These are phyloP conservation scores for Choiromyces venosus DNA, from an alignment of 495 filamentous ascomycete species.

Conservation along the genomic window DNA sequence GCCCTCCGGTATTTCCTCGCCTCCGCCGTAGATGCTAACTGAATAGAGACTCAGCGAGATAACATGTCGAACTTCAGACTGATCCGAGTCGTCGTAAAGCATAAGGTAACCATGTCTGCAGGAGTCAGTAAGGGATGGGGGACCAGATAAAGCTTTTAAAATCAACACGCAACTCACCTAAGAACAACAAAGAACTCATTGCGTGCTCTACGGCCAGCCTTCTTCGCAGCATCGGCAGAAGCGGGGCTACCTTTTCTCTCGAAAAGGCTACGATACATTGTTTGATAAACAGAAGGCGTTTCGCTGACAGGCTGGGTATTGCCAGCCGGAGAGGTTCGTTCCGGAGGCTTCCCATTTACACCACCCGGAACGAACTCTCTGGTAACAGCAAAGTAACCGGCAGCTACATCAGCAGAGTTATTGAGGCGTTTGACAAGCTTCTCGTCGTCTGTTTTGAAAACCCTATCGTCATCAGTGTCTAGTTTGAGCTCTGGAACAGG, in stretches of 20 bases:
- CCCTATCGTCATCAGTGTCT: conserved; percentile 42
- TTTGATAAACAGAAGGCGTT: conserved; percentile 86
- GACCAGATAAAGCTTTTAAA: background rate
- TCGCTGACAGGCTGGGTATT: conserved; percentile 46
- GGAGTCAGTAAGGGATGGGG: conserved; percentile 21
- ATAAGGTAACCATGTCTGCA: conserved; percentile 87
- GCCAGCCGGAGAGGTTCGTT: conserved; percentile 75
- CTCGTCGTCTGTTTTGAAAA: conserved; percentile 44
- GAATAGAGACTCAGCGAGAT: conserved; percentile 84
- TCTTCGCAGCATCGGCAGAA: conserved; percentile 29
- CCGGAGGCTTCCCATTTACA: conserved; percentile 85
- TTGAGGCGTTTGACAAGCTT: conserved; percentile 49
- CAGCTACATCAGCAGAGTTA: conserved; percentile 75
- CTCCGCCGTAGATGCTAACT: conserved; percentile 78
- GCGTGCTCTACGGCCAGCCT: conserved; percentile 60
- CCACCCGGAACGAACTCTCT: conserved; percentile 86
- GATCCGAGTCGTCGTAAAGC: conserved; percentile 87
- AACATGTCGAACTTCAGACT: conserved; percentile 90
- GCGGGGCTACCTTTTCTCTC: conserved; percentile 61
- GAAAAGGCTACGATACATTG: conserved; percentile 95
- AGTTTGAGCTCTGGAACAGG: conserved; percentile 30
- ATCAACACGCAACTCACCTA: conserved; percentile 52
- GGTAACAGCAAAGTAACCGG: conserved; percentile 91
- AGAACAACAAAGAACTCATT: conserved; percentile 95
- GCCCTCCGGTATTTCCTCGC: conserved; percentile 73